These are phyloP conservation scores for Cucurbitaria berberidis DNA, from an alignment of 2,329 filamentous ascomycete species.

Conservation along the genomic window DNA sequence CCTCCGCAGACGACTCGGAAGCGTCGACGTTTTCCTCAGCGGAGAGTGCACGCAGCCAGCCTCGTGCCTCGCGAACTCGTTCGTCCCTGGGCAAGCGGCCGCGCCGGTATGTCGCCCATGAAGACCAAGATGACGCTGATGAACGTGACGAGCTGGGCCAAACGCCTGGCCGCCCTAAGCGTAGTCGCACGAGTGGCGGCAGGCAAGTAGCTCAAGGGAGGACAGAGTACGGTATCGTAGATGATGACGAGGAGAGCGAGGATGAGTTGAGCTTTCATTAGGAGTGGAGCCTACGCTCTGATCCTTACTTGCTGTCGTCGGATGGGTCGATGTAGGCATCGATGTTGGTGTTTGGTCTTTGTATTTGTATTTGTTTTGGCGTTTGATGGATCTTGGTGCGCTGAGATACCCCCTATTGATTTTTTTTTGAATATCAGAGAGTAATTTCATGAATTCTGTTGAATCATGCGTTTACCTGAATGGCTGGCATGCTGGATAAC, in stretches of 20 bases:
- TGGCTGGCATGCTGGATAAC: no score
- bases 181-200: not conserved
- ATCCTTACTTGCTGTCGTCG: not conserved
- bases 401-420: not conserved
- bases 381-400: not conserved
- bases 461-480: no score
- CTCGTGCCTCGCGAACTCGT: not conserved
- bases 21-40: not conserved
- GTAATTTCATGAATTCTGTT: no score
- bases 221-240: slow-evolving; percentile 6
- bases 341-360: not conserved
- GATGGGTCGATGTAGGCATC: not conserved
- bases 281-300: slow-evolving; percentile 2
- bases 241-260: slow-evolving; percentile 30
- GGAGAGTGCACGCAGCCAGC: not conserved
- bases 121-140: not conserved
- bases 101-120: not conserved
- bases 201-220: not conserved
- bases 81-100: not conserved
- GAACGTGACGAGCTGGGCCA: slow-evolving; percentile 22
- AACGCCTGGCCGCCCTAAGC: slow-evolving; percentile 12
- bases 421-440: not conserved
- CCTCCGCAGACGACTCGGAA: slow-evolving; percentile 3
- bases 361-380: not conserved
- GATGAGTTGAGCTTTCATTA: slow-evolving; percentile 45